Evolutionary conservation across 768 basidiomycete species (phyloP).

Genomic region (Termitomyces sp.): DNA sequence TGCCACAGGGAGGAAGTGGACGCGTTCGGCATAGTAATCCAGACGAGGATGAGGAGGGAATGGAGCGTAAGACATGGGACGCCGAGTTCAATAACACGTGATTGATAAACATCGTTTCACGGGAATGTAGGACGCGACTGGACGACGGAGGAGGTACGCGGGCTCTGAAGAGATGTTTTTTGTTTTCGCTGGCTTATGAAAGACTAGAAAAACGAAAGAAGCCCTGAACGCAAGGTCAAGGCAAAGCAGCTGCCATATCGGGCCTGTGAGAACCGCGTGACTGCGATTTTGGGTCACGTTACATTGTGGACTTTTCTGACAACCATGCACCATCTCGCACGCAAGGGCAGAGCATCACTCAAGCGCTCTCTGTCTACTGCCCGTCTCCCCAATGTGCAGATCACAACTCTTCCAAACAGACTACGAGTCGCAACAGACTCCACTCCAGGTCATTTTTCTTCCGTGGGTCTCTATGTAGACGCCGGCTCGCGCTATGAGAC

Average conservation of each 20-base stretch:
- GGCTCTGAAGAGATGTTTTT: neutral
- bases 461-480: conserved; percentile 90
- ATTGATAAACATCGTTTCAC: neutral
- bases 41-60: neutral
- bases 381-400: conserved; percentile 35
- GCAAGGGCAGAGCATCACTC: conserved; percentile 24
- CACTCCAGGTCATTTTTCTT: conserved; percentile 91
- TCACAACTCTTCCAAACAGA: conserved; percentile 89
- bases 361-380: conserved; percentile 11
- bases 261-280: conserved; percentile 3
- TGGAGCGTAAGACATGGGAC: neutral
- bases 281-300: conserved; percentile 7
- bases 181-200: neutral
- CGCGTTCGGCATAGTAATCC: conserved; percentile 26
- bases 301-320: conserved; percentile 9
- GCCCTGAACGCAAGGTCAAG: neutral
- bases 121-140: neutral
- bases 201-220: neutral
- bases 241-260: neutral
- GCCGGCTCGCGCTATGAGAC: conserved; percentile 90
- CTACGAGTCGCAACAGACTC: conserved; percentile 88
- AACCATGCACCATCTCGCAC: conserved; percentile 22
- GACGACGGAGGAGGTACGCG: neutral
- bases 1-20: conserved; percentile 27
- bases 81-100: conserved; percentile 5